These are phyloP conservation scores for Dryas octopetala DNA, from an alignment of 306 rosid genomes.

Conservation along the genomic window DNA sequence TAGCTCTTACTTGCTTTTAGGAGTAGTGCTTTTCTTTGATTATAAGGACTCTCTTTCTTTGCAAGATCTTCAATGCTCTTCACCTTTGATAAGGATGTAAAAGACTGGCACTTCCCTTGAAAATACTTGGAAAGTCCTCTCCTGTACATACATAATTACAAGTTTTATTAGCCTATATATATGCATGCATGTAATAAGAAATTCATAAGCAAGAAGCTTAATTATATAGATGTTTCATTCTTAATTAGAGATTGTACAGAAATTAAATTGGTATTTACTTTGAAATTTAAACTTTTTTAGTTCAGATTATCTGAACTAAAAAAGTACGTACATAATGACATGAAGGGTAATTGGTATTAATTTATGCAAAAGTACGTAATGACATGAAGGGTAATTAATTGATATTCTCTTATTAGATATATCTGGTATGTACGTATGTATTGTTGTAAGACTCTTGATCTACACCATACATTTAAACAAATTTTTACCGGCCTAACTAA, in stretches of 20 bases:
- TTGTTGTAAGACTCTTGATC: too few relatives aligned
- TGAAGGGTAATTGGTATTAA: too few relatives aligned
- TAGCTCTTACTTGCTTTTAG: slow-evolving; percentile 51
- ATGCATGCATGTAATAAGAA: not conserved
- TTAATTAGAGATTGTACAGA: not conserved
- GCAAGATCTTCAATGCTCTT: slow-evolving; percentile 48
- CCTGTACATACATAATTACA: slow-evolving; percentile 28
- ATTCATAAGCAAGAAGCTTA: not conserved
- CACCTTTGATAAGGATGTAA: slow-evolving; percentile 46
- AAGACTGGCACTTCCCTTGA: slow-evolving; percentile 55
- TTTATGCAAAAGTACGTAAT: too few relatives aligned
- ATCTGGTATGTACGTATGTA: too few relatives aligned
- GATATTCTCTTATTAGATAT: too few relatives aligned
- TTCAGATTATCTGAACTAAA: too few relatives aligned
- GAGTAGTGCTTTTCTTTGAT: slow-evolving; percentile 21
- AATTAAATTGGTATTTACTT: too few relatives aligned
- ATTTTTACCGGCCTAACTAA: too few relatives aligned
- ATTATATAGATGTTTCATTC: not conserved
- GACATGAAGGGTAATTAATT: too few relatives aligned
- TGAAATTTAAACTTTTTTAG: too few relatives aligned
- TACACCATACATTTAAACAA: too few relatives aligned
- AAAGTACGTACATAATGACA: too few relatives aligned
- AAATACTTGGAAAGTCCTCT: slow-evolving; percentile 57
- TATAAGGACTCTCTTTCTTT: slow-evolving; percentile 39
- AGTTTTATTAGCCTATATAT: not conserved